These are phyloP conservation scores for Verbascum thapsus DNA, from an alignment of 257 asterid species.

Conservation along the genomic window DNA sequence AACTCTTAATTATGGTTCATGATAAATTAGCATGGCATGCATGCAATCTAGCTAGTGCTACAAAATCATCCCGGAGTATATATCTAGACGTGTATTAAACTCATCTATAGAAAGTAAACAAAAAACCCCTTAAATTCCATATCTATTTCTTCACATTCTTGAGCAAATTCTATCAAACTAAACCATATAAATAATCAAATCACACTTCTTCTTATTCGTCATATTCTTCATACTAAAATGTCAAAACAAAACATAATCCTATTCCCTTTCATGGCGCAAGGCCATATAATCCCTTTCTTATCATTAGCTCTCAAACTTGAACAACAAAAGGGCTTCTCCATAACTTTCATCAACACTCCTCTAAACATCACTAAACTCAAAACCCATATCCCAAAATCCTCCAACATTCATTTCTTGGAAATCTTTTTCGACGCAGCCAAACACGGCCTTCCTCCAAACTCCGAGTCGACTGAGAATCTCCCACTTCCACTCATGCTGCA, in stretches of 20 bases:
- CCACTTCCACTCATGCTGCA: conserved; percentile 10
- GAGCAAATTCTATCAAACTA: neutral
- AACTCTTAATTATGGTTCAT: no score
- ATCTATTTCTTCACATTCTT: neutral
- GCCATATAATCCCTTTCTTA: conserved; percentile 38
- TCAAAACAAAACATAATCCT: conserved; percentile 27
- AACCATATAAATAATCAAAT: no score
- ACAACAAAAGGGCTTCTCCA: conserved; percentile 21
- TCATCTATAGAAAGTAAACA: no score
- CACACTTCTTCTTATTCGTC: neutral
- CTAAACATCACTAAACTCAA: conserved; percentile 29
- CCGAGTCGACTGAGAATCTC: conserved; percentile 32
- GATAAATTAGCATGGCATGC: no score
- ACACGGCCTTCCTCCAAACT: conserved; percentile 34
- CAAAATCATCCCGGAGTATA: no score
- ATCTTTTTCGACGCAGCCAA: conserved; percentile 32
- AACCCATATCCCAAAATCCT: neutral
- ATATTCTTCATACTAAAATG: conserved; percentile 14
- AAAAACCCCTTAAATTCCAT: no score
- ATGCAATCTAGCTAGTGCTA: no score
- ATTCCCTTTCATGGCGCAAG: conserved; percentile 44
- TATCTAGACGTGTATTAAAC: no score
- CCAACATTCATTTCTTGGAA: conserved; percentile 30
- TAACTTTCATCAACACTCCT: conserved; percentile 39
- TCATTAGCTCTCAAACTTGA: conserved; percentile 34